A percentile compares a stretch with the other conserved stretches of the same genome.
Evolutionary conservation across 2,329 filamentous ascomycete genomes (phyloP).

Genomic region (Penicillium corylophilum): DNA sequence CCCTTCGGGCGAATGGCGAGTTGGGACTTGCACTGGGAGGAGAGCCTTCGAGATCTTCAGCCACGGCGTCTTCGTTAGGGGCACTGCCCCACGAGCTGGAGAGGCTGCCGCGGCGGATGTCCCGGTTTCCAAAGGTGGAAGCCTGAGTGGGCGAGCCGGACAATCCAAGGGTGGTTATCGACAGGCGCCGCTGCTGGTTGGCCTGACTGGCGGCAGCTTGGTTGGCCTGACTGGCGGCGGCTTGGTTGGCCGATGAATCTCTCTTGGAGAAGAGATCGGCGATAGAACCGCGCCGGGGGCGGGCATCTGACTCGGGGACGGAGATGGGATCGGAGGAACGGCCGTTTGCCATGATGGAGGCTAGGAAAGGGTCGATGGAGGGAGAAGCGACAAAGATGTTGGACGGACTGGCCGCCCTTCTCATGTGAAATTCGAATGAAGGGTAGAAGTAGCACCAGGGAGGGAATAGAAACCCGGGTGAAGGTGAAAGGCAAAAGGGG

Average conservation of each 20-base stretch:
- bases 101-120: slow-evolving; percentile 63
- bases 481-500: not conserved
- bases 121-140: slow-evolving; percentile 51
- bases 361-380: slow-evolving; percentile 1
- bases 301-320: slow-evolving; percentile 33
- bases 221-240: slow-evolving; percentile 44
- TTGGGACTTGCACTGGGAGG: slow-evolving; percentile 60
- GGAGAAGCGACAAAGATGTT: slow-evolving; percentile 6
- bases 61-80: slow-evolving; percentile 43
- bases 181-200: slow-evolving; percentile 62
- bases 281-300: slow-evolving; percentile 49
- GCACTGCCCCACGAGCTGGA: slow-evolving; percentile 58
- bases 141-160: slow-evolving; percentile 66
- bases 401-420: slow-evolving; percentile 29
- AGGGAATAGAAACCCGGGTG: slow-evolving; percentile 2
- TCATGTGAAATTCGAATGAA: slow-evolving; percentile 14
- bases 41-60: slow-evolving; percentile 69
- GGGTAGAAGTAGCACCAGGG: slow-evolving; percentile 1
- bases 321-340: slow-evolving; percentile 41
- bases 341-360: slow-evolving; percentile 44
- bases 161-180: slow-evolving; percentile 71
- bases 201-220: slow-evolving; percentile 51
- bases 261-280: slow-evolving; percentile 43
- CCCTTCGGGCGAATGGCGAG: slow-evolving; percentile 71
- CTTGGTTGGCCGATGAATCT: slow-evolving; percentile 35